Conservation (phyloP, 257 asterid species). For the Capsicum rhomboideum region DNA sequence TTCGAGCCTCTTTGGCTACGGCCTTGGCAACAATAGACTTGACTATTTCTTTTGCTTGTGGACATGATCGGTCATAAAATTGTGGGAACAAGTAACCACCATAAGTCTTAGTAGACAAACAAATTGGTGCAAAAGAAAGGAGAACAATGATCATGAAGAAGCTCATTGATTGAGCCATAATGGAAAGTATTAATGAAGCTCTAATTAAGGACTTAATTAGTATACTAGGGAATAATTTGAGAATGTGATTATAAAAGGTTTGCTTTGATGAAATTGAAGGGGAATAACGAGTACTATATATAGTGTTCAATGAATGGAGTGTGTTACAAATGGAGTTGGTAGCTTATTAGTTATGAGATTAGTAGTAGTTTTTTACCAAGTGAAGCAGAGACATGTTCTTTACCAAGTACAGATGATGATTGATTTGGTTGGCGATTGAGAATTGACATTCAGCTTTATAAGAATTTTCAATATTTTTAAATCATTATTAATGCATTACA, state of each 20-base stretch:
- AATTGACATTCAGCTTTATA: not conserved
- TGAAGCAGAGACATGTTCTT: constrained; percentile 6
- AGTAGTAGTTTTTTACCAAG: not conserved
- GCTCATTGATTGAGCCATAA: constrained; percentile 34
- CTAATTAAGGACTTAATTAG: not conserved
- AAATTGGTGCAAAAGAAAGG: constrained; percentile 48
- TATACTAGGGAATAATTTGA: not conserved
- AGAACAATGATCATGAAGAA: constrained; percentile 28
- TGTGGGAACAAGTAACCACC: constrained; percentile 73
- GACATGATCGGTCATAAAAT: constrained; percentile 71
- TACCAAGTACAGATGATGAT: not conserved
- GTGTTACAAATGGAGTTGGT: constrained; percentile 42
- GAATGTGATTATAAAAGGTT: not conserved
- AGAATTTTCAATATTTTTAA: not conserved
- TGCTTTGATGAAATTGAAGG: constrained; percentile 22
- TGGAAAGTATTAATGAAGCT: not conserved
- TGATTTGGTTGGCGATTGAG: not conserved
- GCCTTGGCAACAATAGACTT: constrained; percentile 66
- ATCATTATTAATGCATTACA: not conserved
- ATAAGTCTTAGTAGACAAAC: constrained; percentile 28
- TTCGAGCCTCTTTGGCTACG: constrained; percentile 67
- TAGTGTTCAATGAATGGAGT: not conserved
- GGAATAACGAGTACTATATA: constrained; percentile 24
- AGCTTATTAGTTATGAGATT: constrained; percentile 26
- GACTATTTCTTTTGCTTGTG: constrained; percentile 49